Percentiles rank a stretch among this genome's conserved stretches.
Conservation (phyloP, 805 yeast genomes). For the Yarrowia osloensis region DNA sequence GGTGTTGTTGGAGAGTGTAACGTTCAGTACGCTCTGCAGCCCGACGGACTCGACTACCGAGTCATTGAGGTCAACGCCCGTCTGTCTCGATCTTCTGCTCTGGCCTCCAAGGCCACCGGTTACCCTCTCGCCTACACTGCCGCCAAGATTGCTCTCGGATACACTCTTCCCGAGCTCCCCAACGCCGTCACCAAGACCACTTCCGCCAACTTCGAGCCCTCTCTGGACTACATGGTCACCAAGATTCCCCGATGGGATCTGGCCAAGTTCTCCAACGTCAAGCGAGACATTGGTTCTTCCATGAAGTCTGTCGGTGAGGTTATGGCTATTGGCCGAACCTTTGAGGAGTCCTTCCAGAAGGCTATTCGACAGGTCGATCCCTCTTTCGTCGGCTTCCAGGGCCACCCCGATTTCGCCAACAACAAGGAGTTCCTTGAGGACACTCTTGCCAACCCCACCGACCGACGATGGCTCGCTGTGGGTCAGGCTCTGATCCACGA, state of each 20-base stretch:
- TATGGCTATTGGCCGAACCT: conserved; percentile 97
- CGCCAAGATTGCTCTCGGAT: conserved; percentile 93
- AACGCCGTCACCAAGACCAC: conserved; percentile 97
- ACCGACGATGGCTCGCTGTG: conserved; percentile 96
- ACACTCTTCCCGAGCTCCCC: conserved; percentile 91
- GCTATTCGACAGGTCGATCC: conserved; percentile 97
- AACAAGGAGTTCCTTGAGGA: conserved; percentile 66
- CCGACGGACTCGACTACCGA: conserved; percentile 92
- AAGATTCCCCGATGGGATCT: conserved; percentile 99
- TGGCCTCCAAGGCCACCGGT: conserved; percentile 98
- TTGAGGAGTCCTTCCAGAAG: conserved; percentile 97
- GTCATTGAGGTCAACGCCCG: conserved; percentile 98
- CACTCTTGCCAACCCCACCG: conserved; percentile 82
- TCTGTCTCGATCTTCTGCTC: conserved; percentile 93
- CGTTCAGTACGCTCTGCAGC: conserved; percentile 94
- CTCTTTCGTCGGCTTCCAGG: conserved; percentile 86
- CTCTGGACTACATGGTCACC: conserved; percentile 93
- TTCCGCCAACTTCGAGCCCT: conserved; percentile 95
- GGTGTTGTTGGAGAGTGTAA: conserved; percentile 99
- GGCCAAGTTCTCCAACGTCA: conserved; percentile 91
- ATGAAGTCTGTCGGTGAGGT: conserved; percentile 99
- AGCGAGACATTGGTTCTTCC: conserved; percentile 89
- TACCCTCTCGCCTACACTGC: conserved; percentile 98
- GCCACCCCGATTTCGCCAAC: conserved; percentile 54
- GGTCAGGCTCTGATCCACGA: conserved; percentile 95